phyloP scores from a whole-genome alignment of 129 eudicot genomes.

The Daucus carota region DH1_v3.0 NC_030385.2:32161001-32161500 shows the following conservation, averaged over 20 bases:
- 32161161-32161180: constrained; percentile 58
- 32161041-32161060: constrained; percentile 76
- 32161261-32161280: constrained; percentile 75
- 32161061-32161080: constrained; percentile 66
- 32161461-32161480: no score
- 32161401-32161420: no score
- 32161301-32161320: constrained; percentile 73
- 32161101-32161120: constrained; percentile 57
- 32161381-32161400: no score
- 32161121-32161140: constrained; percentile 43
- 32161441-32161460: no score
- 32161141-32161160: constrained; percentile 76
- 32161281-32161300: constrained; percentile 60
- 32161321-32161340: neutral
- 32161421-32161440: no score
- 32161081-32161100: constrained; percentile 96
- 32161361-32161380: no score
- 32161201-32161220: constrained; percentile 73
- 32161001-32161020: constrained; percentile 42
- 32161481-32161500: no score
- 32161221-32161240: constrained; percentile 91
- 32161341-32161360: no score
- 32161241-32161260: constrained; percentile 64
- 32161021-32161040: constrained; percentile 87
- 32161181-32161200: constrained; percentile 63